These are phyloP conservation scores for Hamigera avellanea DNA, from an alignment of 495 filamentous ascomycete genomes.

Conservation along the genomic window DNA sequence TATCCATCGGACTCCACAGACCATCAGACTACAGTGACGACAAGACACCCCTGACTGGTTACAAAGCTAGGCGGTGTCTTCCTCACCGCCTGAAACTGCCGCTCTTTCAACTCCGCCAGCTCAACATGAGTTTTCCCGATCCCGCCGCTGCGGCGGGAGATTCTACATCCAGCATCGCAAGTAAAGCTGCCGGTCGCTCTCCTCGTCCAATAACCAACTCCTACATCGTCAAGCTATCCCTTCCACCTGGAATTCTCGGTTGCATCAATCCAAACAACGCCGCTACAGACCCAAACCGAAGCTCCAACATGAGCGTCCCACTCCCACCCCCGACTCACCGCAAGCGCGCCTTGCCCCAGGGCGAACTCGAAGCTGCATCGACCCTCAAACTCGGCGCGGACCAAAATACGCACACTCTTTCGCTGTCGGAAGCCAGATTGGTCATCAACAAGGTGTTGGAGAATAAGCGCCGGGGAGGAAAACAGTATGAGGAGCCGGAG, in stretches of 20 bases:
- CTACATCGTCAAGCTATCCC: no score
- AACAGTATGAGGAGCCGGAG: constrained; percentile 42
- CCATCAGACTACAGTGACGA: no score
- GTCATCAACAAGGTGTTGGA: constrained; percentile 80
- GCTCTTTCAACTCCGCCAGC: no score
- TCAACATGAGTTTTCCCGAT: no score
- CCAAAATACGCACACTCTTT: constrained; percentile 74
- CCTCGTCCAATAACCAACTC: neutral
- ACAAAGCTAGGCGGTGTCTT: no score
- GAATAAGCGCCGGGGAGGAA: constrained; percentile 37
- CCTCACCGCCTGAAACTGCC: no score
- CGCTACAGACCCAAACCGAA: constrained; percentile 1
- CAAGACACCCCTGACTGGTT: no score
- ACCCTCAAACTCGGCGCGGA: constrained; percentile 86
- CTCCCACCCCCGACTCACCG: constrained; percentile 51
- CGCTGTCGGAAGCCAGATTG: constrained; percentile 79
- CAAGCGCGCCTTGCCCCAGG: constrained; percentile 57
- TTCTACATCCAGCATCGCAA: no score
- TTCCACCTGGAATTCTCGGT: no score
- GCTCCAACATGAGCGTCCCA: constrained; percentile 29
- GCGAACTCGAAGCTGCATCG: constrained; percentile 78
- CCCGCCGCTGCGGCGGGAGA: no score
- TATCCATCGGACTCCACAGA: no score
- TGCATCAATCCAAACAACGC: neutral
- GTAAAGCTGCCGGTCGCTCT: no score